Conservation (phyloP, 73 alveolate genomes). For the Paramecium pentaurelia region DNA sequence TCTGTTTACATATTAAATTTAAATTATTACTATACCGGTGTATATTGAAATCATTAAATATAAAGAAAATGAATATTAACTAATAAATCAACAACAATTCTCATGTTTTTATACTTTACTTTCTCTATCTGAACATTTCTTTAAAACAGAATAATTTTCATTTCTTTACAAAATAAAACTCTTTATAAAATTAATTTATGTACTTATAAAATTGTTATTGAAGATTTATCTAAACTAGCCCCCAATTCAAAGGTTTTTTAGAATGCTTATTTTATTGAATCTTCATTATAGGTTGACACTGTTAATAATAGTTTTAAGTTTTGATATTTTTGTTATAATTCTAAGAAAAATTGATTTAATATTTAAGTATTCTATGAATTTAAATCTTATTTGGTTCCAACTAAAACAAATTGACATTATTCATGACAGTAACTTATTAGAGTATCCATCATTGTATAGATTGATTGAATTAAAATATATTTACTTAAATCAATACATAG, state of each 20-base stretch:
- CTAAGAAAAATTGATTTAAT: background rate
- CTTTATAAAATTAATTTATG: background rate
- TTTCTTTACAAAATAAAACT: background rate
- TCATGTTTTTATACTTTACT: background rate
- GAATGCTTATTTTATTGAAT: background rate
- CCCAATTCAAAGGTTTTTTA: background rate
- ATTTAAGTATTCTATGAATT: background rate
- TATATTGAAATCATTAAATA: background rate
- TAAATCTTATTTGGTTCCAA: background rate
- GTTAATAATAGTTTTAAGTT: background rate
- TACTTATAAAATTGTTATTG: background rate
- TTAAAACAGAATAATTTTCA: too few relatives aligned
- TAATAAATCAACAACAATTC: background rate
- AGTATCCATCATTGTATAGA: background rate
- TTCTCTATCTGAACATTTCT: background rate
- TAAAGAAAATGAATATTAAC: background rate
- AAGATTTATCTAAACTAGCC: background rate
- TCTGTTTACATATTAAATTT: constrained; percentile 14
- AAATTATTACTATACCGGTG: background rate
- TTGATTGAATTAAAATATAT: background rate
- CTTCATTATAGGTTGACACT: background rate
- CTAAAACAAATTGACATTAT: background rate
- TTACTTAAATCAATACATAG: background rate
- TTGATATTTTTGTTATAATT: background rate
- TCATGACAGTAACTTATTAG: background rate